Conservation (phyloP, 345 rosid genomes). For the Salix koriyanagi region DNA sequence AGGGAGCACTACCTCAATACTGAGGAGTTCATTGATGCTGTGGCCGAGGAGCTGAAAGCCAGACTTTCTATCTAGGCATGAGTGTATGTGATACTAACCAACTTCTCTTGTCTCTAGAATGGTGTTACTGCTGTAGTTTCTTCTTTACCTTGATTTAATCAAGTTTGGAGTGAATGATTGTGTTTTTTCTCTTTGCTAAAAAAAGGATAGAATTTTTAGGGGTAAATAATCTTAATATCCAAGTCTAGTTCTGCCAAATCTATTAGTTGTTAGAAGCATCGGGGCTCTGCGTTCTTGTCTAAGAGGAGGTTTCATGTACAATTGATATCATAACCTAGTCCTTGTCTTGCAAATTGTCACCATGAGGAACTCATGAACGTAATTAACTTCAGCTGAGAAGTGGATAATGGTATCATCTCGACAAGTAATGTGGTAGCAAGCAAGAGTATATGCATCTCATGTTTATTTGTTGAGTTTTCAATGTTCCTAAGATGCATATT, state of each 20-base stretch:
- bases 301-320: background rate
- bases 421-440: background rate
- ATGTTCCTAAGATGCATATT: background rate
- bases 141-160: background rate
- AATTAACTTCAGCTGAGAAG: background rate
- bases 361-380: too few species aligned
- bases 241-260: background rate
- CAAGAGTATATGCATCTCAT: background rate
- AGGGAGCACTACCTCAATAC: constrained; percentile 84
- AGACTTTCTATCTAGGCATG: constrained; percentile 45
- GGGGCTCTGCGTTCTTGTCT: background rate
- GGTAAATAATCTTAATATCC: background rate
- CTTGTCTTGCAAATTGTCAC: background rate
- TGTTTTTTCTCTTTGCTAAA: background rate
- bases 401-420: background rate
- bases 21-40: constrained; percentile 95
- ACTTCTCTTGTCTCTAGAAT: background rate
- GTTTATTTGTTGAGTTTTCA: background rate
- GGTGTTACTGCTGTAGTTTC: background rate
- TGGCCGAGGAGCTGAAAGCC: constrained; percentile 65
- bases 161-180: background rate
- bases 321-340: background rate
- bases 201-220: background rate
- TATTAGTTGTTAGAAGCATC: background rate
- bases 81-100: background rate